phyloP scores from a whole-genome alignment of 768 basidiomycete genomes.

The Mycena venus region DNA sequence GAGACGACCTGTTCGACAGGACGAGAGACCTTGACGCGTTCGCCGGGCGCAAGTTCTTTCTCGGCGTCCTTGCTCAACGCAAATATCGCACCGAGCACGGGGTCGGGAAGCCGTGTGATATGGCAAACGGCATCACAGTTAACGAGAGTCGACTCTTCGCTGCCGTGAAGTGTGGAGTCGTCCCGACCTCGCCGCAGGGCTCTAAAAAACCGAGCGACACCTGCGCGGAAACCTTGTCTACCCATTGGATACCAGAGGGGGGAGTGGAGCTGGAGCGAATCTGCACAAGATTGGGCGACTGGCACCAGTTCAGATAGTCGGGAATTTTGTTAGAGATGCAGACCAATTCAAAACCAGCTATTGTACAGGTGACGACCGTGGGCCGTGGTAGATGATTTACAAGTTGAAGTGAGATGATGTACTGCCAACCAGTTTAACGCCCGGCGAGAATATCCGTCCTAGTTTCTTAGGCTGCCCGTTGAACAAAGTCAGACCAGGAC shows the following conservation, averaged over 20 bases:
- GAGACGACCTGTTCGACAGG: slow-evolving; percentile 38
- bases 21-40: background rate
- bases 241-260: background rate
- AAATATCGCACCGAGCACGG: slow-evolving; percentile 18
- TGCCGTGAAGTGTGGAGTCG: slow-evolving; percentile 4
- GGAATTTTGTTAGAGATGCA: background rate
- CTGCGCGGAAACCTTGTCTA: background rate
- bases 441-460: background rate
- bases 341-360: background rate
- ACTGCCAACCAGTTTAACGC: too few relatives aligned
- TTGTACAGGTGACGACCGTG: background rate
- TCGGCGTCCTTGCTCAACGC: background rate
- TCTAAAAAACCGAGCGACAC: background rate
- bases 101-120: slow-evolving; percentile 21
- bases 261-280: background rate
- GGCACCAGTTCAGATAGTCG: background rate
- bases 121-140: slow-evolving; percentile 19
- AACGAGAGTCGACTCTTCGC: slow-evolving; percentile 22
- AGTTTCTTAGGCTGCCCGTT: too few relatives aligned
- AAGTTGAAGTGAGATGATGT: background rate
- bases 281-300: background rate
- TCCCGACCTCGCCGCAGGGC: background rate
- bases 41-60: background rate
- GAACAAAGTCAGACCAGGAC: too few relatives aligned
- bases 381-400: background rate